Evolutionary conservation across 208 protist species (phyloP).

Genomic region (Zelonia costaricensis): DNA sequence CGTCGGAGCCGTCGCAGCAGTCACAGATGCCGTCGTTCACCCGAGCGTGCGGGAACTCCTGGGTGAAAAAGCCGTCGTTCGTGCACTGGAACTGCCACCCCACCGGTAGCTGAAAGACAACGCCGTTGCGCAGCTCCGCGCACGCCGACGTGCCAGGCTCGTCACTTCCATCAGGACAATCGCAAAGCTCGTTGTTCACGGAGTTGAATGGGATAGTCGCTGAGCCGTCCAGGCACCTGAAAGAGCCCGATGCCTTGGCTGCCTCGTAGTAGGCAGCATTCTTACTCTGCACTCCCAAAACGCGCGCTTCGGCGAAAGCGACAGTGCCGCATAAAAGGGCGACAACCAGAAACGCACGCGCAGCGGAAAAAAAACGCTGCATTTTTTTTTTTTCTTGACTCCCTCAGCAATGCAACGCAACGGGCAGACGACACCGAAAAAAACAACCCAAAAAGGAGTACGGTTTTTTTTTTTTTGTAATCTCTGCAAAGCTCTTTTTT

Average conservation of each 20-base stretch:
- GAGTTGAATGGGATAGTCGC: conserved; percentile 46
- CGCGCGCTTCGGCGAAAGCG: neutral
- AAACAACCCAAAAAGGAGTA: too few species aligned
- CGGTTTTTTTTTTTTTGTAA: too few species aligned
- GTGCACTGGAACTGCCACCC: conserved; percentile 80
- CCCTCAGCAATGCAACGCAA: neutral
- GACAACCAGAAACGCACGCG: too few species aligned
- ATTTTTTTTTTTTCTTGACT: neutral
- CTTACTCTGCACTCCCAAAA: conserved; percentile 32
- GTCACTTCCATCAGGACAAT: conserved; percentile 95
- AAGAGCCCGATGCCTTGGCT: conserved; percentile 19
- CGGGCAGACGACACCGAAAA: neutral
- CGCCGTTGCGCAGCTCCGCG: conserved; percentile 8
- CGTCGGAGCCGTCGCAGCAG: conserved; percentile 95
- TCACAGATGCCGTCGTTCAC: conserved; percentile 94
- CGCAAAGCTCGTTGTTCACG: conserved; percentile 97
- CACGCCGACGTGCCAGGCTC: conserved; percentile 92
- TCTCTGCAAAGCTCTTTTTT: too few species aligned
- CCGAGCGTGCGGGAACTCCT: conserved; percentile 56
- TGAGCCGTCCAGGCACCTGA: conserved; percentile 51
- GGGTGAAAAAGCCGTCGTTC: conserved; percentile 57
- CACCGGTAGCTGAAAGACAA: conserved; percentile 3
- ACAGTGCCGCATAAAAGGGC: neutral
- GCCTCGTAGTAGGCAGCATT: conserved; percentile 21
- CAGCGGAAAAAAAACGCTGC: neutral